These are phyloP conservation scores for Saccharomycopsis malanga DNA, from an alignment of 805 yeast species.

Conservation along the genomic window DNA sequence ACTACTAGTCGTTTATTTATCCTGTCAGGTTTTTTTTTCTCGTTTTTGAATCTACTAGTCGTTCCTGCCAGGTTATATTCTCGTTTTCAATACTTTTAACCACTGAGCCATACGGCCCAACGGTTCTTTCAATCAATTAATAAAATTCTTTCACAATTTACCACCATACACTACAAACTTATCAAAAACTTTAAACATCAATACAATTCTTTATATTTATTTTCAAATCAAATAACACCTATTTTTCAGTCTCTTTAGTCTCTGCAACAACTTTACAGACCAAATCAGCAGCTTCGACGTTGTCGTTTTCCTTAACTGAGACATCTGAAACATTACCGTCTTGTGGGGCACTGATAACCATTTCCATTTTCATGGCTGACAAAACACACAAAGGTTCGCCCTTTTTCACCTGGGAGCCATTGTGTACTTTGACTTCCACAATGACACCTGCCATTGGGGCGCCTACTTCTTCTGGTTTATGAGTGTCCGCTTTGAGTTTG, in stretches of 20 bases:
- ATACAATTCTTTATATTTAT: no score
- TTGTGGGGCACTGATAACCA: constrained; percentile 91
- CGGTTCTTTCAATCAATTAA: no score
- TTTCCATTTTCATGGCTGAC: constrained; percentile 99
- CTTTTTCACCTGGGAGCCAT: constrained; percentile 84
- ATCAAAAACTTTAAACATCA: no score
- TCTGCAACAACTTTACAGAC: constrained; percentile 35
- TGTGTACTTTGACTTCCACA: constrained; percentile 86
- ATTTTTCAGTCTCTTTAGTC: constrained; percentile 2
- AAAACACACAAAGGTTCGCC: constrained; percentile 93
- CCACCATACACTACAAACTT: no score
- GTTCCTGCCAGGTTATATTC: no score
- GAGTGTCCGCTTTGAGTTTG: constrained; percentile 85
- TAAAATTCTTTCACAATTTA: no score
- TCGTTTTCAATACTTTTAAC: no score
- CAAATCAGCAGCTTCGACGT: constrained; percentile 91
- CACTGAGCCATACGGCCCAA: no score
- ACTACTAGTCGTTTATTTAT: no score
- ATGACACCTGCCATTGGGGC: constrained; percentile 99
- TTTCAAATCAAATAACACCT: background rate
- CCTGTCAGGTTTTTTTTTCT: no score
- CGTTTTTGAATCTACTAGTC: no score
- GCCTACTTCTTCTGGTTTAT: constrained; percentile 86
- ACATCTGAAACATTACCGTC: constrained; percentile 78
- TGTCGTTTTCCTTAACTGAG: constrained; percentile 80